Base-by-base conservation (phyloP, 345 rosid species). In the Linum tenue region DNA sequence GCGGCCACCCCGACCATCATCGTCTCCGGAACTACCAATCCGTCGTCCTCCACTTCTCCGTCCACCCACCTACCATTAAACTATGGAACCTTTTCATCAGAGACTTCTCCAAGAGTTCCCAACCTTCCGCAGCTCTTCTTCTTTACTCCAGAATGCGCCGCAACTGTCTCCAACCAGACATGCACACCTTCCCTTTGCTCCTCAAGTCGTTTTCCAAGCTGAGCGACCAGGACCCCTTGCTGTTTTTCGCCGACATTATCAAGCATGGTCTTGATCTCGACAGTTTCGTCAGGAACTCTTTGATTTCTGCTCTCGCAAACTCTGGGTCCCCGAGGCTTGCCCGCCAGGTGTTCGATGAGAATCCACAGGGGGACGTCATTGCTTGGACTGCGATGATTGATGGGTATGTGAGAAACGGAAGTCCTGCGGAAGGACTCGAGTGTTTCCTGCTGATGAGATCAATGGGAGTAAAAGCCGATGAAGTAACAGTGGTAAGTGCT, bases 301-400 rank as follows among this genome's bases (percentile, higher is more conserved):
- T 79, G 66, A 63, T 76, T 36, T 31, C 76, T 40, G 75, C 71
- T 12, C 37, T 62, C 9, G 65, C 67, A 31, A 70, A 53, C 36
- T 72, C 70, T 39, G 73, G 79, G 15, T 63, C 38, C 41, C 36
- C 62, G 50, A 50, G 7, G 3, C 14, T 62, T 57, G 73, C 79
- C 36, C 68, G 69, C 14, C 65, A 60, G 16, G 64, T 79, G 68
- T 75, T 75, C 59, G 77, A 68, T 65, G 77, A 75, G 22, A 79
- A 65, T 63, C 4, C 65, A 0, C 38, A 70, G 15, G 39, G 22
- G 59, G 76, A 75, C 57, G 64, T 59, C 39, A 66, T 79, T 72
- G 59, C 79, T 59, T 79, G 79, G 82, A 79, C 77, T 67, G 79
- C 73, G 7, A 67, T 79, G 69, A 62, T 79, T 39, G 70, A 68